Conservation (phyloP, 108 stramenopile species). For the Hondaea fermentalgiana region DNA sequence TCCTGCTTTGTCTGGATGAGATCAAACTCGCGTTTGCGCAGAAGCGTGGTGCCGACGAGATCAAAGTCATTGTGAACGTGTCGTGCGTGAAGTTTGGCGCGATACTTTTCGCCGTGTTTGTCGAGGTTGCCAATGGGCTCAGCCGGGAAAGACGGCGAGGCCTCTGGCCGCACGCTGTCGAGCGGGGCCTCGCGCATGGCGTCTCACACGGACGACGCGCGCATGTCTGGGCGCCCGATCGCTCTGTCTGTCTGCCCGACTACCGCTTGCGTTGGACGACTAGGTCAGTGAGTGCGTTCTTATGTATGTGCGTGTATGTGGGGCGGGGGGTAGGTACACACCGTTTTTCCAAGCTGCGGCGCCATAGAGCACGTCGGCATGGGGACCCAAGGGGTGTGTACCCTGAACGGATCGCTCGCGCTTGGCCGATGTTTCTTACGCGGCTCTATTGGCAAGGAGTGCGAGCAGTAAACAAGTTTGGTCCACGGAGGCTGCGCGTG, state of each 20-base stretch:
- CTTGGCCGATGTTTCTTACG: too few relatives aligned
- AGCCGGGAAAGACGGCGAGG: not conserved
- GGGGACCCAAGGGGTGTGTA: too few relatives aligned
- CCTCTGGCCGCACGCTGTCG: not conserved
- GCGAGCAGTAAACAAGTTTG: too few relatives aligned
- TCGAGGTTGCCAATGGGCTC: not conserved
- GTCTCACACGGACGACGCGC: not conserved
- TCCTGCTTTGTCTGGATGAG: not conserved
- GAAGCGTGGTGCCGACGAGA: slow-evolving; percentile 4
- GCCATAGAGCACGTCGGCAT: too few relatives aligned
- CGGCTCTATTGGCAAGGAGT: too few relatives aligned
- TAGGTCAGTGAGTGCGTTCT: too few relatives aligned
- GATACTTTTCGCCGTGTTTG: not conserved
- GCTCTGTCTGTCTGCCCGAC: not conserved
- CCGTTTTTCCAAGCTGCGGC: too few relatives aligned
- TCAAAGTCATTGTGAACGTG: not conserved
- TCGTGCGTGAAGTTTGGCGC: not conserved
- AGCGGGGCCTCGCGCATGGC: not conserved
- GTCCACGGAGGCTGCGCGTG: too few relatives aligned
- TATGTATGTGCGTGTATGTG: too few relatives aligned
- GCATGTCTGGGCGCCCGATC: not conserved
- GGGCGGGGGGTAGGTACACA: too few relatives aligned
- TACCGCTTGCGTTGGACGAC: too few relatives aligned
- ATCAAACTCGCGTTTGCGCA: not conserved
- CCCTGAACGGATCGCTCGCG: too few relatives aligned